These are phyloP conservation scores for Ustilago esculenta DNA, from an alignment of 1,284 basidiomycete genomes.

Conservation along the genomic window DNA sequence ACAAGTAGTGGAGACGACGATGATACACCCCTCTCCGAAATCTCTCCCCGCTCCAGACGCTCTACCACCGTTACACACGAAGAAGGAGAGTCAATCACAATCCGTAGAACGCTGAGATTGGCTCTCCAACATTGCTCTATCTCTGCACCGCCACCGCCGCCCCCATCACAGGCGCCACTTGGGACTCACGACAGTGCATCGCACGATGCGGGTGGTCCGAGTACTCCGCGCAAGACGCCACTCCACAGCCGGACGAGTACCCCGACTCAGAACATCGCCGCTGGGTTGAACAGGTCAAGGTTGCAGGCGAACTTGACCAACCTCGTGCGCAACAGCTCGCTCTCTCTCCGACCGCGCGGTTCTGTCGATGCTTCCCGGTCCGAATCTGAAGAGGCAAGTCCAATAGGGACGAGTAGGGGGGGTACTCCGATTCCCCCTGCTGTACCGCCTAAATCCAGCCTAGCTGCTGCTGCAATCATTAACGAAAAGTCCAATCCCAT, in stretches of 20 bases:
- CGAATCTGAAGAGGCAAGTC: neutral
- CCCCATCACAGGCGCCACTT: neutral
- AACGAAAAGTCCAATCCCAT: no score
- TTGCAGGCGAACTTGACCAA: slow-evolving; percentile 28
- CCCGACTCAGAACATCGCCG: neutral
- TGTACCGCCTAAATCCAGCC: slow-evolving; percentile 7
- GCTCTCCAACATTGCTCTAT: slow-evolving; percentile 27
- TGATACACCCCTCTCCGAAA: slow-evolving; percentile 32
- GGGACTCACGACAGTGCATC: neutral
- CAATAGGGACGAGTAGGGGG: neutral
- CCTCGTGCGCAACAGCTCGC: slow-evolving; percentile 15
- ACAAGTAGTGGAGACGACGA: slow-evolving; percentile 17
- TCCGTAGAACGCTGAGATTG: slow-evolving; percentile 1
- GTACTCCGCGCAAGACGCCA: slow-evolving; percentile 5
- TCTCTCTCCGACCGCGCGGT: neutral
- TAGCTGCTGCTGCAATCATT: neutral
- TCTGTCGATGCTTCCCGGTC: neutral
- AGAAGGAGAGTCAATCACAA: neutral
- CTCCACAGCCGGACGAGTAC: slow-evolving; percentile 8
- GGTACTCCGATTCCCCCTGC: slow-evolving; percentile 1
- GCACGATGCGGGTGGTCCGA: neutral
- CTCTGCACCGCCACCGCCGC: neutral
- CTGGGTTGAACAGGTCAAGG: slow-evolving; percentile 9
- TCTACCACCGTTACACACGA: neutral
- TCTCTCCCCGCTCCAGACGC: slow-evolving; percentile 9